These are phyloP conservation scores for Neophaeococcomyces aloes DNA, from an alignment of 2,329 filamentous ascomycete species.

Conservation along the genomic window DNA sequence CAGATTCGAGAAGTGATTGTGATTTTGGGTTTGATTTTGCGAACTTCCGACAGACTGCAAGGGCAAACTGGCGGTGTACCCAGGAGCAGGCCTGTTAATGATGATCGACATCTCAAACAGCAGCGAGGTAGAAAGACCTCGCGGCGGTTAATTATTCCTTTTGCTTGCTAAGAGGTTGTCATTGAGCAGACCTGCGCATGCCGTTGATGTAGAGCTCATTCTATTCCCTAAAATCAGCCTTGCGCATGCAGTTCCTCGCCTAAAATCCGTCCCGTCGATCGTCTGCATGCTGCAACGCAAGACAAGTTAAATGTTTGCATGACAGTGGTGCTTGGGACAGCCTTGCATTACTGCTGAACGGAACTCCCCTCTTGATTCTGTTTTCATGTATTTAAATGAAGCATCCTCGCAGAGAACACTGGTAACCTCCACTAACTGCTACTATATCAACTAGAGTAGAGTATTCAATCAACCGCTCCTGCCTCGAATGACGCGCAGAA, in stretches of 20 bases:
- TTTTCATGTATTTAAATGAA: not conserved
- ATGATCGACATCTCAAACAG: too few species aligned
- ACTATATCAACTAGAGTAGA: too few species aligned
- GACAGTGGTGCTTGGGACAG: not conserved
- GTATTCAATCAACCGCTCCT: too few species aligned
- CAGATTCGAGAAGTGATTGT: too few species aligned
- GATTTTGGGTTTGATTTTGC: too few species aligned
- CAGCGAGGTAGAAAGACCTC: too few species aligned
- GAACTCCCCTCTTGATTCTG: not conserved
- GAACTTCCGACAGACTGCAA: too few species aligned
- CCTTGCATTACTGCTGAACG: constrained; percentile 1
- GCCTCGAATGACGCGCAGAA: constrained; percentile 1
- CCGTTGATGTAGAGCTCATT: not conserved
- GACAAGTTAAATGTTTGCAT: constrained; percentile 1
- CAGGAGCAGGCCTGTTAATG: too few species aligned
- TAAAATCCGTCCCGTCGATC: constrained; percentile 7
- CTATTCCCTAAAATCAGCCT: not conserved
- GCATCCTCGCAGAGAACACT: too few species aligned
- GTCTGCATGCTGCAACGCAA: constrained; percentile 8
- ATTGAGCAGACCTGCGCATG: not conserved
- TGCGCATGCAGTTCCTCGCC: constrained; percentile 8
- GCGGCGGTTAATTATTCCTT: not conserved
- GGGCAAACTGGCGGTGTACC: too few species aligned
- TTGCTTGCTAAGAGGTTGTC: not conserved
- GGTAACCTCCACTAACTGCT: too few species aligned